phyloP scores from a whole-genome alignment of 1,139 yeast genomes.

The Debaryomyces psychrophilus region DNA sequence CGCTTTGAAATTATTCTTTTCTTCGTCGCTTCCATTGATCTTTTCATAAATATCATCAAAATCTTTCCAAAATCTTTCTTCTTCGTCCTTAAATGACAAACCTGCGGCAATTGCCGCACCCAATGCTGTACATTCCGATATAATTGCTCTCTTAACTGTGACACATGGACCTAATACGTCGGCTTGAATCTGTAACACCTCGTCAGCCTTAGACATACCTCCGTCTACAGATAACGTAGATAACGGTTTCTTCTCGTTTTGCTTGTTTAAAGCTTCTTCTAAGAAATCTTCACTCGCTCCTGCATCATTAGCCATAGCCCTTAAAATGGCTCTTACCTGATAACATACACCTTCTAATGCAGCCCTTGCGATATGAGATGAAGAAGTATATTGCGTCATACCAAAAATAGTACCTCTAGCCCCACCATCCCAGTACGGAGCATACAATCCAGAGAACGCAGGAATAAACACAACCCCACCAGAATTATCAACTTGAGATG shows the following conservation, averaged over 20 bases:
- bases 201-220: constrained; percentile 92
- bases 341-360: constrained; percentile 94
- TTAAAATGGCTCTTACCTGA: constrained; percentile 88
- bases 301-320: constrained; percentile 88
- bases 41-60: constrained; percentile 61
- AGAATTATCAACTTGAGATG: constrained; percentile 75
- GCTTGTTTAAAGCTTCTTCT: constrained; percentile 44
- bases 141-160: constrained; percentile 76
- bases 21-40: constrained; percentile 37
- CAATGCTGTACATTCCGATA: constrained; percentile 90
- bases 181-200: constrained; percentile 92
- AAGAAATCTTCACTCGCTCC: constrained; percentile 55
- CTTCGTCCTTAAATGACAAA: constrained; percentile 59
- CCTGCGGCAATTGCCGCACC: constrained; percentile 98
- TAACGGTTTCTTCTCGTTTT: constrained; percentile 51
- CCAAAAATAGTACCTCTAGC: constrained; percentile 94
- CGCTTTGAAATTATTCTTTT: constrained; percentile 55
- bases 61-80: constrained; percentile 73
- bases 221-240: constrained; percentile 82
- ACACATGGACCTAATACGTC: constrained; percentile 88
- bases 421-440: constrained; percentile 95
- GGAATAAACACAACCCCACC: constrained; percentile 97
- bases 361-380: constrained; percentile 89
- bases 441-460: constrained; percentile 91
- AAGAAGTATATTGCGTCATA: constrained; percentile 83